Percentiles rank a stretch among this genome's conserved stretches.
These are phyloP conservation scores for Boletus reticuloceps DNA, from an alignment of 768 basidiomycete species.

Conservation along the genomic window DNA sequence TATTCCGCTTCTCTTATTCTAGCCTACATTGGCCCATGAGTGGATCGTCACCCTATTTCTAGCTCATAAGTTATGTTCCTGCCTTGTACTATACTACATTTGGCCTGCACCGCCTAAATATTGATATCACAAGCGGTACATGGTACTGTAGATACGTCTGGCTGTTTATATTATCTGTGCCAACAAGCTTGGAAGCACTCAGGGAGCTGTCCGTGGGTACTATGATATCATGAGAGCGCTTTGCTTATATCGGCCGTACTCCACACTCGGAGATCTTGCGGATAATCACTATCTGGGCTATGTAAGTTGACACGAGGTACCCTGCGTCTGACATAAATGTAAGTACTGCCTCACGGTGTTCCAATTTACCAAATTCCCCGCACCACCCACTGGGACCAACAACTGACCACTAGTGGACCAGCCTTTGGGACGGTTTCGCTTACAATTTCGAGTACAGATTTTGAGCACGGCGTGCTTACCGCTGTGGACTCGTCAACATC, in stretches of 20 bases:
- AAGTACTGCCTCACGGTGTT: conserved; percentile 1
- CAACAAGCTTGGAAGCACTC: neutral
- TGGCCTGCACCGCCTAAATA: conserved; percentile 5
- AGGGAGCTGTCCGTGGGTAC: neutral
- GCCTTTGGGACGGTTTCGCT: neutral
- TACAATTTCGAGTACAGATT: neutral
- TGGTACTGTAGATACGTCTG: neutral
- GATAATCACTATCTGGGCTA: neutral
- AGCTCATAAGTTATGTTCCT: conserved; percentile 23
- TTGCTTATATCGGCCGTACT: neutral
- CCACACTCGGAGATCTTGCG: neutral
- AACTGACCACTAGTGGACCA: too few species aligned
- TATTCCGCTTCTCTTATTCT: neutral
- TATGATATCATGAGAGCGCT: conserved; percentile 2
- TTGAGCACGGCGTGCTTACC: neutral
- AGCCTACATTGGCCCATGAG: conserved; percentile 3
- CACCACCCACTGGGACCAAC: conserved; percentile 6
- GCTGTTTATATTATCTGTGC: neutral
- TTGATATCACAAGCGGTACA: neutral
- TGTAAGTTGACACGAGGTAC: conserved; percentile 8
- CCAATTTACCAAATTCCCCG: neutral
- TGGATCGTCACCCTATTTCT: conserved; percentile 3
- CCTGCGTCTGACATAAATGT: conserved; percentile 3
- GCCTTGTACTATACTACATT: conserved; percentile 18
- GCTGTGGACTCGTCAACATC: neutral